These are phyloP conservation scores for Olyra latifolia DNA, from an alignment of 176 grass and related monocot genomes.

Conservation along the genomic window DNA sequence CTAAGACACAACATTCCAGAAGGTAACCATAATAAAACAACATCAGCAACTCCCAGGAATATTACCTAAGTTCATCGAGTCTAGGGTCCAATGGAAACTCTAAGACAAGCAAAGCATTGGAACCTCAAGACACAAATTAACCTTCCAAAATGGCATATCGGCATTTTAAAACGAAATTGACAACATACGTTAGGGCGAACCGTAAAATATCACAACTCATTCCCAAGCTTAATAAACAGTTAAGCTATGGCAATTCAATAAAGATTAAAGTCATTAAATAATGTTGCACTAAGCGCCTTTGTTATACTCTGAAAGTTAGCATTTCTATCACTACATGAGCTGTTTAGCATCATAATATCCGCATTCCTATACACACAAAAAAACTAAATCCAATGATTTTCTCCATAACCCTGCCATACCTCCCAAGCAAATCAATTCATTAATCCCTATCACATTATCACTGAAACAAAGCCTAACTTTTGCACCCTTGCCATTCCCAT, in stretches of 20 bases:
- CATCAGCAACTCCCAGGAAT: neutral
- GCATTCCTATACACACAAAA: neutral
- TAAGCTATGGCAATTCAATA: conserved; percentile 6
- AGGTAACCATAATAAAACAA: no score
- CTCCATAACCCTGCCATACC: neutral
- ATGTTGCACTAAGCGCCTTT: neutral
- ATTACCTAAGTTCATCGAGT: neutral
- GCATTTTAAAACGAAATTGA: neutral
- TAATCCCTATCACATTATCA: neutral
- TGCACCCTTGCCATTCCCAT: neutral
- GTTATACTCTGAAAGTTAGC: neutral
- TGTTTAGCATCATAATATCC: neutral
- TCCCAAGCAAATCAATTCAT: neutral
- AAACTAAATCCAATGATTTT: neutral
- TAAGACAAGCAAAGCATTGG: neutral
- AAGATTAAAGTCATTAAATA: neutral
- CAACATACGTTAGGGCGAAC: neutral
- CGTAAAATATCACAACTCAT: neutral
- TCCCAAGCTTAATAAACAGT: neutral
- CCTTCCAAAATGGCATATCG: neutral
- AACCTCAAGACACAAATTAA: neutral
- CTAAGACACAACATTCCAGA: neutral
- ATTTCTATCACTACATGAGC: no score
- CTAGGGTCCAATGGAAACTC: neutral
- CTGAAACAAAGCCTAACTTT: neutral